phyloP scores from a whole-genome alignment of 495 filamentous ascomycete species.

The Annulohypoxylon stygium region DNA sequence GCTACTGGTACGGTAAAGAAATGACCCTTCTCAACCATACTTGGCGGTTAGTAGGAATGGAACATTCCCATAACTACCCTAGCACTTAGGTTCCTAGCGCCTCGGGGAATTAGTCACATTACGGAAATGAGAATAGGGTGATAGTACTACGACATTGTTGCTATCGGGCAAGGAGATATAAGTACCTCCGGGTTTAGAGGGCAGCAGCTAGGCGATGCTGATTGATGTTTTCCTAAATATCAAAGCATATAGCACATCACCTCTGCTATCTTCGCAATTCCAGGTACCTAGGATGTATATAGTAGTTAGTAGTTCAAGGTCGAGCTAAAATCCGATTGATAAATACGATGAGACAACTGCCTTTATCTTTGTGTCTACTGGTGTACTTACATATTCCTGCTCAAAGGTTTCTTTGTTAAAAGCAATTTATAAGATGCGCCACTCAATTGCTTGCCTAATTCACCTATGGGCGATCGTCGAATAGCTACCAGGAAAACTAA shows the following conservation, averaged over 20 bases:
- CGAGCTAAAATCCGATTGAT: not conserved
- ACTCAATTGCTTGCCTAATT: not conserved
- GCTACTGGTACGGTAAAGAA: not conserved
- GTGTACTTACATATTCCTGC: not conserved
- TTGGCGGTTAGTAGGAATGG: conserved; percentile 13
- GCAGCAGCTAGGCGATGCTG: not conserved
- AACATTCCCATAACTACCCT: conserved; percentile 8
- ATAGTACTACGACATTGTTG: not conserved
- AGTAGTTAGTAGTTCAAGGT: not conserved
- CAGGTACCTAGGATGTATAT: too few relatives aligned
- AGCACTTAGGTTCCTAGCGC: not conserved
- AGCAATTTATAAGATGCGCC: too few relatives aligned
- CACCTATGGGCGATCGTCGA: too few relatives aligned
- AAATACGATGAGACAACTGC: not conserved
- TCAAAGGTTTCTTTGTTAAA: not conserved
- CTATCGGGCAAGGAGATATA: conserved; percentile 1
- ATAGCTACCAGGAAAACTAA: too few relatives aligned
- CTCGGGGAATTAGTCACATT: conserved; percentile 13
- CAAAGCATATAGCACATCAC: not conserved
- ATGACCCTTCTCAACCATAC: not conserved
- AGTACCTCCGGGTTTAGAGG: not conserved
- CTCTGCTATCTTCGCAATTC: not conserved
- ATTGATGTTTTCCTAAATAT: not conserved
- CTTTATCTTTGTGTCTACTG: not conserved
- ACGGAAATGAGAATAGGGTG: not conserved